Conservation (phyloP, 805 yeast species). For the Yarrowia alimentaria region DNA sequence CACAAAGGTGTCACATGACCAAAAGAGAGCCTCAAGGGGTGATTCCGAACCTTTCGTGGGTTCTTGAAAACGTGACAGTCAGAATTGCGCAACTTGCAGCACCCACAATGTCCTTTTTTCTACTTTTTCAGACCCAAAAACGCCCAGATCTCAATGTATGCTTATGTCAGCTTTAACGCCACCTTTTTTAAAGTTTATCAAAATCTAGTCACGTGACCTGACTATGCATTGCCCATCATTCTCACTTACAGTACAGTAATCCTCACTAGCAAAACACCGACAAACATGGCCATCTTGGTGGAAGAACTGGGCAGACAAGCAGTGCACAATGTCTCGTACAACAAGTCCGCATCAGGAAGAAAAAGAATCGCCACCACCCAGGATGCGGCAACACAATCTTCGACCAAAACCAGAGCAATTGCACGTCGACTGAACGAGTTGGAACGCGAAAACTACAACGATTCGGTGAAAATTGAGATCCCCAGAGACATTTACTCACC, state of each 20-base stretch:
- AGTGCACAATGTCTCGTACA: conserved; percentile 14
- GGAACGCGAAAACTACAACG: conserved; percentile 42
- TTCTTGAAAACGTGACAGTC: too few relatives aligned
- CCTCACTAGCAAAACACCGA: not conserved
- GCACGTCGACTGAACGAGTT: conserved; percentile 37
- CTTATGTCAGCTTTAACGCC: too few relatives aligned
- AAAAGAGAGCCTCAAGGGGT: not conserved
- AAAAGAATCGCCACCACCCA: conserved; percentile 17
- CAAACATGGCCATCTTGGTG: conserved; percentile 5
- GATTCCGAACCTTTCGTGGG: too few relatives aligned
- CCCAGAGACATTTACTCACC: conserved; percentile 33
- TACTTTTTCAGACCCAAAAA: too few relatives aligned
- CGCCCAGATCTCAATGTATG: too few relatives aligned
- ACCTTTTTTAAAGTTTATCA: too few relatives aligned
- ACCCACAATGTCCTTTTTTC: too few relatives aligned
- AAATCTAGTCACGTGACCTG: too few relatives aligned
- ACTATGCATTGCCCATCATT: too few relatives aligned
- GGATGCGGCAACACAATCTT: conserved; percentile 20
- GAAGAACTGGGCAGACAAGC: conserved; percentile 23
- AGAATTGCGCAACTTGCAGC: too few relatives aligned
- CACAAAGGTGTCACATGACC: conserved; percentile 27
- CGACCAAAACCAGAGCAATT: conserved; percentile 32
- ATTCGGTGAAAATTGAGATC: conserved; percentile 38
- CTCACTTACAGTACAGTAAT: not conserved
- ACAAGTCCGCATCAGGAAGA: conserved; percentile 13